Percentiles rank a stretch among this genome's conserved stretches.
Evolutionary conservation across 2,329 filamentous ascomycete species (phyloP).

Genomic region (Rachicladosporium sp.): DNA sequence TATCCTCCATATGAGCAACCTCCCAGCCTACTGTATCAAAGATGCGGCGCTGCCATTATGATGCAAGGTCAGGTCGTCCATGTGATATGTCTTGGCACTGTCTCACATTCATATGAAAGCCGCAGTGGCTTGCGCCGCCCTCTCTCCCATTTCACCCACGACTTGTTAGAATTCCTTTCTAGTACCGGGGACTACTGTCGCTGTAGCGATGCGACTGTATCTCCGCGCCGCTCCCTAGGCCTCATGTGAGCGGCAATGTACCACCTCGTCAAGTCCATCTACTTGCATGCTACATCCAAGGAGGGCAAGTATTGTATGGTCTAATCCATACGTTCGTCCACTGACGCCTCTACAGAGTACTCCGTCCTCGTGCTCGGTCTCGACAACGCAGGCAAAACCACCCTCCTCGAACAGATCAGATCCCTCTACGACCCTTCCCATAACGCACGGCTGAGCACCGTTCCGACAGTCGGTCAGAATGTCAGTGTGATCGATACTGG

Average conservation of each 20-base stretch:
- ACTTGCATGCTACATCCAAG: constrained; percentile 91
- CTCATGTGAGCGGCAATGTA: constrained; percentile 51
- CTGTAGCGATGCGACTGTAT: too few relatives aligned
- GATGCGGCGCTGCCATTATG: too few relatives aligned
- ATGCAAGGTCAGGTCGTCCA: too few relatives aligned
- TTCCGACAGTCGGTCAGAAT: constrained; percentile 95
- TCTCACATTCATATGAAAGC: too few relatives aligned
- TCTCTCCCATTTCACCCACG: too few relatives aligned
- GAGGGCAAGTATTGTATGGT: constrained; percentile 49
- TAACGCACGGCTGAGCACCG: constrained; percentile 64
- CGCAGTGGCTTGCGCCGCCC: too few relatives aligned
- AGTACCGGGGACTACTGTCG: too few relatives aligned
- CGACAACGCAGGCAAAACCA: constrained; percentile 97
- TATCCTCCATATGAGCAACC: too few relatives aligned
- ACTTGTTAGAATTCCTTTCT: too few relatives aligned
- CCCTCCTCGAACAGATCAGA: constrained; percentile 93
- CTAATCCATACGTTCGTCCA: background rate
- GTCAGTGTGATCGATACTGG: constrained; percentile 81
- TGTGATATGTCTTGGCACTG: too few relatives aligned
- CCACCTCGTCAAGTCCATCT: constrained; percentile 88
- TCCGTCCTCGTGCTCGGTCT: constrained; percentile 93
- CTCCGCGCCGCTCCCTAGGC: too few relatives aligned
- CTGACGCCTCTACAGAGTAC: constrained; percentile 53
- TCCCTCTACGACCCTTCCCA: constrained; percentile 60
- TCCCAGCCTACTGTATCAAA: too few relatives aligned